Percentiles rank a stretch among this genome's conserved stretches.
Evolutionary conservation across 2,329 filamentous ascomycete genomes (phyloP).

Genomic region (Colletotrichum cereale): DNA sequence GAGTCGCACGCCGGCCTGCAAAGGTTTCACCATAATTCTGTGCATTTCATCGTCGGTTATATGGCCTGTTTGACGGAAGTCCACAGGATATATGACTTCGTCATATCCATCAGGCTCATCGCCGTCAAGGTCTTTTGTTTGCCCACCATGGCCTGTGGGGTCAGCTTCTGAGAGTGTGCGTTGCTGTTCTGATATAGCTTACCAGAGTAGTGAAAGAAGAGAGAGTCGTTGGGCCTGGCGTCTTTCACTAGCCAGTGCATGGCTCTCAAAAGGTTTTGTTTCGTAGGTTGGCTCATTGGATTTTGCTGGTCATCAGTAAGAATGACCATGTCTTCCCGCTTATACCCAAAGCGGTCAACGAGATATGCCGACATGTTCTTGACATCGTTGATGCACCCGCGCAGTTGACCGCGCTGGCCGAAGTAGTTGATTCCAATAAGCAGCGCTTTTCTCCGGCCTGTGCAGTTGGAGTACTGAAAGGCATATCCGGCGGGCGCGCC

Average conservation of each 20-base stretch:
- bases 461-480: constrained; percentile 94
- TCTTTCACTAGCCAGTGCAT: constrained; percentile 99
- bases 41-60: constrained; percentile 90
- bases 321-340: constrained; percentile 95
- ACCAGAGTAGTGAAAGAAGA: constrained; percentile 99
- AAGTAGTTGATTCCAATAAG: constrained; percentile 98
- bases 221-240: constrained; percentile 89
- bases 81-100: constrained; percentile 86
- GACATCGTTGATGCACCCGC: constrained; percentile 97
- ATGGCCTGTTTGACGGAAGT: constrained; percentile 83
- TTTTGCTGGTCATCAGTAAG: constrained; percentile 98
- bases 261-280: constrained; percentile 92
- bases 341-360: constrained; percentile 90
- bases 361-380: constrained; percentile 96
- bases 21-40: constrained; percentile 73
- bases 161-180: constrained; percentile 24
- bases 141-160: constrained; percentile 78
- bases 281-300: constrained; percentile 96
- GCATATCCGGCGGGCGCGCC: constrained; percentile 85
- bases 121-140: constrained; percentile 82
- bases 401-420: constrained; percentile 87
- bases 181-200: constrained; percentile 47
- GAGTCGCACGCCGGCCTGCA: constrained; percentile 67
- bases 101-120: constrained; percentile 87
- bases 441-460: constrained; percentile 87